These are phyloP conservation scores for Scorias spongiosa DNA, from an alignment of 2,329 filamentous ascomycete species.

Conservation along the genomic window DNA sequence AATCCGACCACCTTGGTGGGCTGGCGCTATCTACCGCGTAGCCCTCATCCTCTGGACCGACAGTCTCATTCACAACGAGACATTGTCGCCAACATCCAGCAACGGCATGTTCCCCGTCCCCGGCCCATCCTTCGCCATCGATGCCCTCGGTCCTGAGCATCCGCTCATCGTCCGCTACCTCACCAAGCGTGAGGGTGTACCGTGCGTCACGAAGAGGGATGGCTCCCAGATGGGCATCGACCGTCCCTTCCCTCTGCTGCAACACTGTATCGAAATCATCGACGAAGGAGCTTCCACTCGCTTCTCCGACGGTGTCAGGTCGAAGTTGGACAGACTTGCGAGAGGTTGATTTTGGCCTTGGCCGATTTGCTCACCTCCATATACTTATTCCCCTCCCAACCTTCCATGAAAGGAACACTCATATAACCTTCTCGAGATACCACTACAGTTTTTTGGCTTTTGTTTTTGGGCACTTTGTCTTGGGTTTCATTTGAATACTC, in stretches of 20 bases:
- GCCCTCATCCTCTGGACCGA: conserved; percentile 49
- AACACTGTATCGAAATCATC: conserved; percentile 37
- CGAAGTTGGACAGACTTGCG: conserved; percentile 35
- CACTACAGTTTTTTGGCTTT: too few species aligned
- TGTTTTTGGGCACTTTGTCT: too few species aligned
- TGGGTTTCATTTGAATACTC: too few species aligned
- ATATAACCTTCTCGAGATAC: too few species aligned
- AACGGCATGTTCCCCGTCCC: conserved; percentile 23
- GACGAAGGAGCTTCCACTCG: conserved; percentile 37
- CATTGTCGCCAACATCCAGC: conserved; percentile 17
- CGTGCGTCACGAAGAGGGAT: conserved; percentile 36
- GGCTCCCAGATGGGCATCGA: conserved; percentile 33
- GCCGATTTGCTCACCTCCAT: too few species aligned
- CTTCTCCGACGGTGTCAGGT: conserved; percentile 39
- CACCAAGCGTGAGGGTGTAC: conserved; percentile 37
- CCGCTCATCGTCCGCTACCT: conserved; percentile 36
- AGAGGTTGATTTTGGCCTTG: conserved; percentile 9
- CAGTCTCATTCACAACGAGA: conserved; percentile 38
- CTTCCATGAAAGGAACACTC: too few species aligned
- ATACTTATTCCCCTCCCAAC: too few species aligned
- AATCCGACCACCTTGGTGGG: conserved; percentile 54
- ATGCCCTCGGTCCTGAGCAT: conserved; percentile 36
- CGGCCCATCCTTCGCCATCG: conserved; percentile 33
- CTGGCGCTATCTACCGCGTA: conserved; percentile 54
- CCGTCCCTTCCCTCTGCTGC: conserved; percentile 33